phyloP scores from a whole-genome alignment of 352 stramenopile genomes.

The Blastocystis sp. region DNA sequence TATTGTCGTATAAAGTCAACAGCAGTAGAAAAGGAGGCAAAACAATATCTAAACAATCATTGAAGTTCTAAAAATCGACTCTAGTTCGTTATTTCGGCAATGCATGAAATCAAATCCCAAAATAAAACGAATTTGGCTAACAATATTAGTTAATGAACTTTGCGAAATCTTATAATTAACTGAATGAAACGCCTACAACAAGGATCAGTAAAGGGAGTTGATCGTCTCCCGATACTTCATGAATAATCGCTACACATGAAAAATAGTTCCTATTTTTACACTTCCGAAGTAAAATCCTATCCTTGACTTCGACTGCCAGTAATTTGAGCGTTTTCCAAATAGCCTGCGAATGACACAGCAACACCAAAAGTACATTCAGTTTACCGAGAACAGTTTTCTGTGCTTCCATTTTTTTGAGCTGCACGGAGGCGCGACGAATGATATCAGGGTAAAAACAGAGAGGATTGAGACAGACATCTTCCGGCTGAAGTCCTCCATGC shows the following conservation, averaged over 20 bases:
- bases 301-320: not conserved
- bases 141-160: not conserved
- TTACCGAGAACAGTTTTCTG: conserved; percentile 3
- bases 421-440: not conserved
- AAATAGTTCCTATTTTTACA: not conserved
- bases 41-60: not conserved
- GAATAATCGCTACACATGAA: not conserved
- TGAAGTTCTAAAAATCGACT: not conserved
- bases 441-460: conserved; percentile 28
- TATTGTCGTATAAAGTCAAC: conserved; percentile 21
- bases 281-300: not conserved
- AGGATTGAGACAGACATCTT: not conserved
- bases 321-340: conserved; percentile 12
- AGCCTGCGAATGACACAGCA: not conserved
- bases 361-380: not conserved
- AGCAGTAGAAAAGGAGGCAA: conserved; percentile 20
- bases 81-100: conserved; percentile 28
- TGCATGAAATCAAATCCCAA: conserved; percentile 48
- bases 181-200: not conserved
- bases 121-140: conserved; percentile 30
- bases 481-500: not conserved
- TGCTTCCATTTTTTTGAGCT: not conserved
- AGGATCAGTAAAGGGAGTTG: conserved; percentile 23
- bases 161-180: not conserved
- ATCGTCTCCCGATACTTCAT: not conserved